Evolutionary conservation across 805 yeast species (phyloP), one percentile per base, ranked within the genome.

Genomic region (Wickerhamiella alocasiicola): DNA sequence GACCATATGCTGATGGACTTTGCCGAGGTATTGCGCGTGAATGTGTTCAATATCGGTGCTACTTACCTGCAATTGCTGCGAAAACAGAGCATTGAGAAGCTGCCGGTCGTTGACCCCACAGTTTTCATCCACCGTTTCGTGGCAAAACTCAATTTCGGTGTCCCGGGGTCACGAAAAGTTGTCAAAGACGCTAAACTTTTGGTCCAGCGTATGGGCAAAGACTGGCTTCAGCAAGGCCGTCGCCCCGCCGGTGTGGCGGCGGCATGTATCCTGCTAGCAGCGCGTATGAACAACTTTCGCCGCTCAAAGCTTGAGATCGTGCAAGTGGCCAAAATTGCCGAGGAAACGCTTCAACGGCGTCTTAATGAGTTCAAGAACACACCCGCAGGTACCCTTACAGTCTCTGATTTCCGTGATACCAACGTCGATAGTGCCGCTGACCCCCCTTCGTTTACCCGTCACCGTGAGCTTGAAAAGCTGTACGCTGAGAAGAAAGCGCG

Each of bases 241-340:
- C 70, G 97, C 47, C 98, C 99, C 0, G 97, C 98, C 0, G 98
- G 99, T 53, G 75, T 91, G 41, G 98, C 98, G 0, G 99, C 97
- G 17, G 98, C 98, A 0, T 85, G 96, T 60, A 67, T 91, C 2
- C 57, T 93, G 33, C 63, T 91, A 38, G 98, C 99, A 0, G 91
- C 96, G 2, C 71, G 98, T 60, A 93, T 91, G 97, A 91, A 91
- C 61, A 87, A 87, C 55, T 78, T 81, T 56, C 71, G 95, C 55
- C 70, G 97, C 54, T 78, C 94, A 2, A 95, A 88, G 57, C 72
- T 87, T 1, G 97, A 93, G 57, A 79, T 91, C 41, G 96, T 88
- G 13, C 88, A 93, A 0, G 91, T 91, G 6, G 88, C 97, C 1
- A 94, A 84, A 57, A 87, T 91, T 19, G 95, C 95, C 5, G 94